A percentile compares a stretch with the other conserved stretches of the same genome.
These are phyloP conservation scores for Trichosporon asahii DNA, from an alignment of 1,284 basidiomycete species.

Conservation along the genomic window DNA sequence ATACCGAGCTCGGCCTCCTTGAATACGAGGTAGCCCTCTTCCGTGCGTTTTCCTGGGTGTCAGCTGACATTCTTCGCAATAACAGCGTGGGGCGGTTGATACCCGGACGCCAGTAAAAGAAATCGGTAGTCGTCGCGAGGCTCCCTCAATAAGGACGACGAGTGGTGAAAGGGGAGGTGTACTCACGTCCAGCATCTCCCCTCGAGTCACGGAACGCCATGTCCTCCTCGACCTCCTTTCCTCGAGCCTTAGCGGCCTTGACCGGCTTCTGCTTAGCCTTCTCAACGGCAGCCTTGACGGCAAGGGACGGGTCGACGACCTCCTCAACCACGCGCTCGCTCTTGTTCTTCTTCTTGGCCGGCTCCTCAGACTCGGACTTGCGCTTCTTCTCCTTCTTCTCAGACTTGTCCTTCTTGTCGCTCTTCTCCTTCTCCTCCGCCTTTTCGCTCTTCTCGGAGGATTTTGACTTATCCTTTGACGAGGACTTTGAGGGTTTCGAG, in stretches of 20 bases:
- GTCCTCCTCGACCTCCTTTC: constrained; percentile 51
- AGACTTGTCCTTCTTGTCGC: constrained; percentile 3
- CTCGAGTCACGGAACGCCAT: constrained; percentile 70
- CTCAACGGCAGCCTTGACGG: constrained; percentile 15
- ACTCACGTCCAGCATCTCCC: constrained; percentile 68
- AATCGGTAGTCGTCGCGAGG: too few relatives aligned
- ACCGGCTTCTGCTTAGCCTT: constrained; percentile 12
- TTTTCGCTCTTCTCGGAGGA: constrained; percentile 4
- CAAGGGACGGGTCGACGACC: constrained; percentile 35
- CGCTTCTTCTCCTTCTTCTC: neutral
- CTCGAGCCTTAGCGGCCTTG: neutral
- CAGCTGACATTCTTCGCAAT: too few relatives aligned
- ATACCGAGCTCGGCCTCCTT: constrained; percentile 84
- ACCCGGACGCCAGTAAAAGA: too few relatives aligned
- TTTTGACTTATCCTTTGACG: neutral
- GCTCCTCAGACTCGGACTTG: neutral
- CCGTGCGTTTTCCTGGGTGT: constrained; percentile 67
- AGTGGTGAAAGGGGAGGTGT: too few relatives aligned
- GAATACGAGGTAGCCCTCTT: constrained; percentile 78
- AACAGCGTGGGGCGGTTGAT: too few relatives aligned
- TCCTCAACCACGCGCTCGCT: constrained; percentile 27
- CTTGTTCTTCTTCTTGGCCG: constrained; percentile 8
- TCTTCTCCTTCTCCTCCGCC: neutral
- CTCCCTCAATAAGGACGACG: too few relatives aligned
- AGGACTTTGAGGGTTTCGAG: constrained; percentile 13